Percentiles rank a stretch among this genome's conserved stretches.
These are phyloP conservation scores for Endothia cerciana DNA, from an alignment of 2,329 filamentous ascomycete genomes.

Conservation along the genomic window DNA sequence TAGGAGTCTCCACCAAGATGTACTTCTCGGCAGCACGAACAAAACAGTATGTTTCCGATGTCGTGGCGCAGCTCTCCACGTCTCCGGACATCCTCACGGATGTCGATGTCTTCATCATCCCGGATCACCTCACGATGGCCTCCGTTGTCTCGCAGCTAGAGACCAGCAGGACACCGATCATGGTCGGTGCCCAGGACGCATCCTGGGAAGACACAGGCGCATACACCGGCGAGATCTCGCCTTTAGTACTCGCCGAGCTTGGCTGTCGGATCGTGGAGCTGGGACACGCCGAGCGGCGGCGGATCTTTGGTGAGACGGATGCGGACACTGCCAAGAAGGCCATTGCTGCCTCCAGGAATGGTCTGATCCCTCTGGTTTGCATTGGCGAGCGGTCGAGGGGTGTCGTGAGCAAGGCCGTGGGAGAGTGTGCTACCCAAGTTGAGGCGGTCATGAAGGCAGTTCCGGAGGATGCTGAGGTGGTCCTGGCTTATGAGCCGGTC, in stretches of 20 bases:
- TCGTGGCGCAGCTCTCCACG: conserved; percentile 52
- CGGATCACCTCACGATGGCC: conserved; percentile 74
- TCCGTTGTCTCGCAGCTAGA: conserved; percentile 53
- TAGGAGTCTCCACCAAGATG: conserved; percentile 63
- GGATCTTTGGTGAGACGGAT: conserved; percentile 77
- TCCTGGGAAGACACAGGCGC: conserved; percentile 72
- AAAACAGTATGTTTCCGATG: conserved; percentile 54
- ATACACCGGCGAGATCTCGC: conserved; percentile 79
- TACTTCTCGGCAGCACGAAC: conserved; percentile 75
- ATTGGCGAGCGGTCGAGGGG: conserved; percentile 69
- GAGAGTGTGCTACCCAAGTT: conserved; percentile 70
- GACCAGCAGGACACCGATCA: conserved; percentile 51
- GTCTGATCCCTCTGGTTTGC: conserved; percentile 78
- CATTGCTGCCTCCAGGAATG: conserved; percentile 66
- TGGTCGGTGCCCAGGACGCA: conserved; percentile 76
- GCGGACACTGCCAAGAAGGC: conserved; percentile 69
- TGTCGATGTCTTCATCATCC: conserved; percentile 76
- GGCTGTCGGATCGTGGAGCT: conserved; percentile 77
- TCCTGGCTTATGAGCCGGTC: conserved; percentile 85
- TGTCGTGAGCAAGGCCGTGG: conserved; percentile 61
- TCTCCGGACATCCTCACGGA: conserved; percentile 48
- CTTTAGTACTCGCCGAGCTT: conserved; percentile 66
- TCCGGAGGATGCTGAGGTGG: conserved; percentile 65
- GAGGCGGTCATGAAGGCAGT: conserved; percentile 64
- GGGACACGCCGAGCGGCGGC: conserved; percentile 78